A percentile compares a stretch with the other conserved stretches of the same genome.
Conservation (phyloP, 106 monocot genomes). For the Dendrobium catenatum region DNA sequence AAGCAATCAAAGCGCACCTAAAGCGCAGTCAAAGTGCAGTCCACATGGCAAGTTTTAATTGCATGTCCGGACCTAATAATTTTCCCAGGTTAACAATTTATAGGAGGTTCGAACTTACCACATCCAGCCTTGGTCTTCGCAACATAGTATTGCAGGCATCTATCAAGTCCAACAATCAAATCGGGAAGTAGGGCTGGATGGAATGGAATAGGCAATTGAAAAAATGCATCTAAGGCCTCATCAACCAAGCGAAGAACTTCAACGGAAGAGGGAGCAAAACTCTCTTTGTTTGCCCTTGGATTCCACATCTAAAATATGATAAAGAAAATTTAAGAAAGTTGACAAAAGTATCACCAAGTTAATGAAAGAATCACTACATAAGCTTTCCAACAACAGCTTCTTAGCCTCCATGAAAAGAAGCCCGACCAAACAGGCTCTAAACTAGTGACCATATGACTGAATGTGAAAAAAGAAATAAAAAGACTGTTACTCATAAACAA, state of each 20-base stretch:
- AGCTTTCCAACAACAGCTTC: no score
- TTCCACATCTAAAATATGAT: conserved; percentile 56
- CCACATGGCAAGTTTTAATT: no score
- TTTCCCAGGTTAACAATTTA: no score
- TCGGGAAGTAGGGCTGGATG: conserved; percentile 73
- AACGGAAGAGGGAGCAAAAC: conserved; percentile 61
- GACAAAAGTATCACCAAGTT: not conserved
- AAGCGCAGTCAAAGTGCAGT: no score
- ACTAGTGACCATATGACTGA: no score
- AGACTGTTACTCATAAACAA: no score
- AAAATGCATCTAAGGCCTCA: conserved; percentile 84
- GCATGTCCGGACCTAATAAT: no score
- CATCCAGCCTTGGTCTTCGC: conserved; percentile 73
- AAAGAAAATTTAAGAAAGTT: not conserved
- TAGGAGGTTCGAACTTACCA: conserved; percentile 44
- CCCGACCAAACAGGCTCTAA: no score
- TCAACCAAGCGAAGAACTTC: conserved; percentile 69
- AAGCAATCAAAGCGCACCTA: no score
- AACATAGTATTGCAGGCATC: conserved; percentile 56
- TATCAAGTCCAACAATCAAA: conserved; percentile 61
- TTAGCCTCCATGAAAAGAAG: no score
- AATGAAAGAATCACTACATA: not conserved
- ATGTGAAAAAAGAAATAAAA: no score
- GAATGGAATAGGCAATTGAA: conserved; percentile 72
- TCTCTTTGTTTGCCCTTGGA: conserved; percentile 76